Percentiles rank a stretch among this genome's conserved stretches.
phyloP scores from a whole-genome alignment of 805 yeast genomes.

The Candida methanosorbosa region DNA sequence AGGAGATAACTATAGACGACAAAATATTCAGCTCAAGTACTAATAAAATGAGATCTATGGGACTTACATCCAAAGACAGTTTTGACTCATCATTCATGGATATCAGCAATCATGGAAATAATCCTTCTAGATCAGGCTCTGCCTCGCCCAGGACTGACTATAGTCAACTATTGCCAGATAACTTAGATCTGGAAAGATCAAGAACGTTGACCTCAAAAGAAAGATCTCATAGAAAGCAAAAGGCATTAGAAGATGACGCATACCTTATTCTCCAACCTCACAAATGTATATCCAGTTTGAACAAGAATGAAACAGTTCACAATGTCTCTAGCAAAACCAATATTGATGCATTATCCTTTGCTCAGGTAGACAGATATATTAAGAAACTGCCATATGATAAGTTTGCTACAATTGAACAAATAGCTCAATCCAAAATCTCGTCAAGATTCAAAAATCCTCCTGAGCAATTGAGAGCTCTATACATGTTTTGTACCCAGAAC shows the following conservation, averaged over 20 bases:
- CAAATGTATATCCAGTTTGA: slow-evolving; percentile 32
- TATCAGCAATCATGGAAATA: background rate
- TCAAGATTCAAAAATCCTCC: slow-evolving; percentile 42
- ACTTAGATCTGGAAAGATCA: slow-evolving; percentile 59
- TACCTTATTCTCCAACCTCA: slow-evolving; percentile 59
- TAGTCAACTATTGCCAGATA: background rate
- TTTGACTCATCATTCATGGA: background rate
- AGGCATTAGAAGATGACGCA: slow-evolving; percentile 52
- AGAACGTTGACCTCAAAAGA: slow-evolving; percentile 62
- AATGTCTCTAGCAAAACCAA: slow-evolving; percentile 2
- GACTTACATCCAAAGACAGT: slow-evolving; percentile 1
- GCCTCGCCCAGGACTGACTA: too few species aligned
- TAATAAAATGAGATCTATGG: slow-evolving; percentile 6
- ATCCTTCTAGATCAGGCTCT: background rate
- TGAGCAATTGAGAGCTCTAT: slow-evolving; percentile 60
- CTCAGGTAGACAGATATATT: slow-evolving; percentile 36
- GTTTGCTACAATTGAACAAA: slow-evolving; percentile 41
- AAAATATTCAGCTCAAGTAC: slow-evolving; percentile 16
- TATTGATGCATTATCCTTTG: slow-evolving; percentile 18
- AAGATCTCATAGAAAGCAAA: slow-evolving; percentile 57
- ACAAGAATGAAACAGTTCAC: slow-evolving; percentile 34
- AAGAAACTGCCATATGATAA: slow-evolving; percentile 27
- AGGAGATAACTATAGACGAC: slow-evolving; percentile 24
- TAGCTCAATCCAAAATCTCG: slow-evolving; percentile 45
- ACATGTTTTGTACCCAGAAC: slow-evolving; percentile 51